These are phyloP conservation scores for Begonia peltatifolia DNA, from an alignment of 306 rosid species.

Conservation along the genomic window DNA sequence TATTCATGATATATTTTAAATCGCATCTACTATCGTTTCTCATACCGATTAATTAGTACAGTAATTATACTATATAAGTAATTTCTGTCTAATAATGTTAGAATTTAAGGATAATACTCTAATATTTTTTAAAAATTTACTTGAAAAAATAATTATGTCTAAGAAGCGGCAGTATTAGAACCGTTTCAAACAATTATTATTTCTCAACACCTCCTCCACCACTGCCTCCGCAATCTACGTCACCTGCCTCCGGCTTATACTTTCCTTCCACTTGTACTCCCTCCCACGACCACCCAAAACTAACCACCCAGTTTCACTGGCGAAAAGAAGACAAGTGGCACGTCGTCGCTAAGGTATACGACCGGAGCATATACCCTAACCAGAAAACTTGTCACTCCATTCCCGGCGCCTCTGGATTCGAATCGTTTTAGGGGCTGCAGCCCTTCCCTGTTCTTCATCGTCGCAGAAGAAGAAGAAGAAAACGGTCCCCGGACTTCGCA, in stretches of 20 bases:
- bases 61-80: too few relatives aligned
- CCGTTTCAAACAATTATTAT: too few relatives aligned
- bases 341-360: conserved; percentile 29
- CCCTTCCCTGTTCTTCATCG: conserved; percentile 16
- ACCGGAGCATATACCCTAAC: conserved; percentile 13
- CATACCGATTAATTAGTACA: too few relatives aligned
- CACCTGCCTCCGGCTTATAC: conserved; percentile 18
- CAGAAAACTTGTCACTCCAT: conserved; percentile 31
- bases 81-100: too few relatives aligned
- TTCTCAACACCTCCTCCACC: neutral
- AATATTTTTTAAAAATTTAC: too few relatives aligned
- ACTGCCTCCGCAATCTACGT: conserved; percentile 11
- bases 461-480: conserved; percentile 15
- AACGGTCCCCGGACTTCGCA: conserved; percentile 15
- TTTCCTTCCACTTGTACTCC: conserved; percentile 15
- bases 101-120: too few relatives aligned
- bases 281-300: conserved; percentile 24
- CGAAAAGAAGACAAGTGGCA: conserved; percentile 31
- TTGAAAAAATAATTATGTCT: too few relatives aligned
- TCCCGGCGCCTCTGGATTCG: conserved; percentile 16
- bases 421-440: conserved; percentile 2
- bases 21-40: too few relatives aligned
- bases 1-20: too few relatives aligned
- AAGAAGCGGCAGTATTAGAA: too few relatives aligned
- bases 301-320: conserved; percentile 18